Percentiles rank a stretch among this genome's conserved stretches.
Conservation (phyloP, 1,284 basidiomycete genomes). For the Melampsora abietis-canadensis region DNA sequence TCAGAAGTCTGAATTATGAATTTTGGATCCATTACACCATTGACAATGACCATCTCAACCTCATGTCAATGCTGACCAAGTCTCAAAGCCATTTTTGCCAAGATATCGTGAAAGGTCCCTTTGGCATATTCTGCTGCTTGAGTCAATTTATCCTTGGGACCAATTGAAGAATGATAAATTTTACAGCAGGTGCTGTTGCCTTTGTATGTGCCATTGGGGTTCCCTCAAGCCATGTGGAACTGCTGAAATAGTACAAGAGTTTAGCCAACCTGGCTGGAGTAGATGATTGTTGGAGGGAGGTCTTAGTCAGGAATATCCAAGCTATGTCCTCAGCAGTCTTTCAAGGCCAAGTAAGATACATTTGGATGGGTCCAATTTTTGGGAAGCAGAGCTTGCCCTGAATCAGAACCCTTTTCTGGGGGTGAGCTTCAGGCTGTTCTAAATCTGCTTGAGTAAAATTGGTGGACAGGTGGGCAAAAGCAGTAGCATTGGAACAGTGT, state of each 20-base stretch:
- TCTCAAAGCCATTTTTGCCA: conserved; percentile 3
- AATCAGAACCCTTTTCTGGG: neutral
- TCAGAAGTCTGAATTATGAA: neutral
- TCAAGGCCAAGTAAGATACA: no score
- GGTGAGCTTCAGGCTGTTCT: neutral
- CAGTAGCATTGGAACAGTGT: neutral
- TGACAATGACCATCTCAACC: neutral
- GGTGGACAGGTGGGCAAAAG: conserved; percentile 24
- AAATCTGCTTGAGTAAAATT: neutral
- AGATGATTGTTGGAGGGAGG: conserved; percentile 9
- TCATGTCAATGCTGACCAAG: conserved; percentile 16
- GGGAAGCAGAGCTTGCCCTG: conserved; percentile 1
- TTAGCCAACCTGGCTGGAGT: neutral
- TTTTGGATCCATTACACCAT: neutral
- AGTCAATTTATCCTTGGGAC: conserved; percentile 11
- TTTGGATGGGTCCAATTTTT: neutral
- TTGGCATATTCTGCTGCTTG: neutral
- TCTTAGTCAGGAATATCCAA: neutral
- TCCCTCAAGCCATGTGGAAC: conserved; percentile 1
- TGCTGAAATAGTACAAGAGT: neutral
- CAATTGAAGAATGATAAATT: conserved; percentile 11
- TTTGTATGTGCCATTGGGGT: neutral
- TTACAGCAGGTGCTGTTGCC: conserved; percentile 8
- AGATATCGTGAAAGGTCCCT: conserved; percentile 5
- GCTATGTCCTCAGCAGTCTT: conserved; percentile 1